Evolutionary conservation across 768 basidiomycete species (phyloP), one percentile per base, ranked within the genome.

Genomic region (Dioszegia hungarica): DNA sequence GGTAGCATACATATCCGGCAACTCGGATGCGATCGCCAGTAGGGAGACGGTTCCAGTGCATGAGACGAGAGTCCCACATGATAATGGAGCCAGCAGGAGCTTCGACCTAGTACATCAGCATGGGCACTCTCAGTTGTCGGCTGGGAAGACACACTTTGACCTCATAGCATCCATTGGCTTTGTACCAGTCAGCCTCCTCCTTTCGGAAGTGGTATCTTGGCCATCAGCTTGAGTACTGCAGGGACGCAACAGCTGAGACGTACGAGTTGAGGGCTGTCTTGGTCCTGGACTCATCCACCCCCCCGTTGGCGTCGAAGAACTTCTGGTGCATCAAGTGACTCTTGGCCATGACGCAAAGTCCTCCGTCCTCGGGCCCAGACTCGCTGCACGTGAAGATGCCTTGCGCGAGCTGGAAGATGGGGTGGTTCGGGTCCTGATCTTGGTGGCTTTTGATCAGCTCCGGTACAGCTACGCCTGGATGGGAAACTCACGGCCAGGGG

Each of bases 301-400:
- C 63, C 6, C 63, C 60, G 22, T 41, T 59, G 38, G 19, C 55
- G 4, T 44, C 55, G 38, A 53, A 57, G 52, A 56, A 65, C 44
- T 62, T 31, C 22, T 57, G 28, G 36, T 62, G 64, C 33, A 65
- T 20, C 41, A 47, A 38, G 45, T 70, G 68, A 12, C 51, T 56
- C 5, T 64, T 63, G 17, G 52, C 40, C 45, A 73, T 56, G 12
- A 70, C 68, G 45, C 61, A 59, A 4, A 73, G 55, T 14, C 71
- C 71, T n/a, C 71, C 71, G 41, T 73, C 71, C 22, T 64, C 48
- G 17, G 63, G 63, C 1, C 71, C 66, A 24, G 47, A 57, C 43
- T 61, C 60, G 17, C 54, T 43, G 36, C 62, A 50, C 14, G 62
- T 56, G 37, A 63, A 50, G 41, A 68, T 64, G 1, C 66, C 66